Base-by-base conservation (phyloP, 2,329 filamentous ascomycete genomes). In the Dactylellina leptospora region DNA sequence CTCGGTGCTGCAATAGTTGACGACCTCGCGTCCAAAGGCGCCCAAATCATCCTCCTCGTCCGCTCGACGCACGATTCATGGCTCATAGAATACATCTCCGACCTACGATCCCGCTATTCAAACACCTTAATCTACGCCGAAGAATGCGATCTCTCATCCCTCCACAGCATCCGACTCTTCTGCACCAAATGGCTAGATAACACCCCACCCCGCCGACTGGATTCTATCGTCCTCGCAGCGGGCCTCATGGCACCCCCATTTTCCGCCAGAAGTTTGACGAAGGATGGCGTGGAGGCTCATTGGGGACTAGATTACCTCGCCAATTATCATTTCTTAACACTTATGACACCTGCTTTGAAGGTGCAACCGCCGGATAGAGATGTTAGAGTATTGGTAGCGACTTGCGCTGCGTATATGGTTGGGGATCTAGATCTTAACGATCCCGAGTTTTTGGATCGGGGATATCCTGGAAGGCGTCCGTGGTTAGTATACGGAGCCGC, bases 161-260 rank as follows among this genome's bases (percentile, higher is more conserved):
- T 99, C n/a, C 87, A 96, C 79, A 96, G 91, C 79, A 89, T 99
- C 76, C 90, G 95, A 38, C 85, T 88, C 74, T 99, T 99, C 79
- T 95, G 95, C 10, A 99, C 95, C 0, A 93, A 92, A 82, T 99
- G 96, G 93, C 92, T 99, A 75, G 93, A 99, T 80, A 97, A 97
- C 79, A 86, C 90, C 20, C 93, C 95, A 1, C 91, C 93, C 6
- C 85, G 96, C 63, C 85, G 96, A 50, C 82, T 99, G 4, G 95
- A 99, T 79, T 93, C 93, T 87, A 83, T 99, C 48, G 86, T 99
- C 18, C 84, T 99, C 16, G 96, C 92, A 79, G 95, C 89, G 8
- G 90, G 90, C 45, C 89, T 89, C 0, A 82, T 92, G 75, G 91
- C 89, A 3, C 88, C 91, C 1, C 85, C 85, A 9, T 90, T 88